Base-by-base conservation (phyloP, 768 basidiomycete species). In the Ramaria sp. region DNA sequence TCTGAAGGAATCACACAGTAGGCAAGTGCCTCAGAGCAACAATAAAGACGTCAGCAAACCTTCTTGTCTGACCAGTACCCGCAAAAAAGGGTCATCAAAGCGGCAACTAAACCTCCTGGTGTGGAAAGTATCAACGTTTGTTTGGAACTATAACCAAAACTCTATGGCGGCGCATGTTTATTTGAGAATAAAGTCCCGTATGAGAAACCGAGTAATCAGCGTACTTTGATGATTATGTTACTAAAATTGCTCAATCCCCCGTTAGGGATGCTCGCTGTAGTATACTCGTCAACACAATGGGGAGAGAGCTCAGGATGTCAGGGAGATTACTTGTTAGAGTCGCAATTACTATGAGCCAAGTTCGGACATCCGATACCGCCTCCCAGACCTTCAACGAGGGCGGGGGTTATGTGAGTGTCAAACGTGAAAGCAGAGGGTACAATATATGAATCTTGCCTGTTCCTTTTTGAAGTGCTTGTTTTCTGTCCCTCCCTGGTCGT, bases 31-130 rank as follows among this genome's bases (percentile, higher is more conserved):
- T 38, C 41, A 38, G 22, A 15, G 46, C 11, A 42, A 11, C 17
- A 30, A 37, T 17, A 47, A 51, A 11, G 22, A 34, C 47, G 7
- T 51, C 13, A 13, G 10, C 34, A 13, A 37, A 79, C 82, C 76
- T 78, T 83, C 66, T 69, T 78, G 62, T 84, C 84, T 0, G 83
- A 82, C 64, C 81, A 82, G 76, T 79, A 84, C 3, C 82, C 82
- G 59, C 80, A 82, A 4, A 73, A 62, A 17, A 83, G 59, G 1
- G 78, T 75, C 59, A 71, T 81, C 3, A 68, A 42, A 0, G 80
- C 73, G 3, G 72, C 75, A 24, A 85, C 65, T 9, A 68, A 72
- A 3, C 83, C 84, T 20, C 66, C 74, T 2, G 82, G 83, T 0
- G 83, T 81, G 3, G 75, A 75, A 27, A 83, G 63, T 41, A 84